Evolutionary conservation across 148 eudicot species (phyloP), one percentile per base, ranked within the genome.

Genomic region (Hydrangea macrophylla): DNA sequence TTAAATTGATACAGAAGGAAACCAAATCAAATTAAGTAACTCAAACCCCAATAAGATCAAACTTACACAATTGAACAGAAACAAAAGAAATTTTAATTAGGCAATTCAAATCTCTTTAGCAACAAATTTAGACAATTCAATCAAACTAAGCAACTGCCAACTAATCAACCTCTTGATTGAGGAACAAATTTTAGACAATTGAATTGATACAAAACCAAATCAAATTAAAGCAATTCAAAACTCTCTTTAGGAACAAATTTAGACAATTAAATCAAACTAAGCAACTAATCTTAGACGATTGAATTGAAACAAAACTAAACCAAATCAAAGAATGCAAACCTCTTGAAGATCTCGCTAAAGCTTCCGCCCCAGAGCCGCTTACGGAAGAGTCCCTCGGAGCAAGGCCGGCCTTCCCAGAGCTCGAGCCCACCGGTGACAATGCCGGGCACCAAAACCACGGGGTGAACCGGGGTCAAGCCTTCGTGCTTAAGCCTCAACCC

Each of bases 371-470:
- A 84, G 25, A 87, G 80, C 33, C 86, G 74, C 69, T 78, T 80
- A 0, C 91, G 78, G 58, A 87, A 87, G 9, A 87, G 81, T 22
- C 84, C 84, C 15, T 82, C 80, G 11, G 88, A 60, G 68, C 92
- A 87, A 31, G 88, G 84, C 70, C 60, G 76, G 3, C 92, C 92
- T 62, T 87, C 92, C 92, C 88, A 84, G 30, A 87, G 83, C 86
- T 87, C 92, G 27, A 87, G 85, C 8, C 92, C 89, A 2, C 92
- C 86, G 36, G 92, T 87, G 57, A 87, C 83, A 65, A 87, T 84
- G 73, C 92, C 92, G 50, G 92, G 88, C 27, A 87, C 85, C 61
- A 84, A 65, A 45, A 87, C 87, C 20, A 87, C 85, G 1, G 92
- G 92, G 61, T 87, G 89, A 50, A 58, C 64, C 0, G 86, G 80